Evolutionary conservation across 1,139 yeast species (phyloP).

Genomic region (Blastobotrys buckinghamii): DNA sequence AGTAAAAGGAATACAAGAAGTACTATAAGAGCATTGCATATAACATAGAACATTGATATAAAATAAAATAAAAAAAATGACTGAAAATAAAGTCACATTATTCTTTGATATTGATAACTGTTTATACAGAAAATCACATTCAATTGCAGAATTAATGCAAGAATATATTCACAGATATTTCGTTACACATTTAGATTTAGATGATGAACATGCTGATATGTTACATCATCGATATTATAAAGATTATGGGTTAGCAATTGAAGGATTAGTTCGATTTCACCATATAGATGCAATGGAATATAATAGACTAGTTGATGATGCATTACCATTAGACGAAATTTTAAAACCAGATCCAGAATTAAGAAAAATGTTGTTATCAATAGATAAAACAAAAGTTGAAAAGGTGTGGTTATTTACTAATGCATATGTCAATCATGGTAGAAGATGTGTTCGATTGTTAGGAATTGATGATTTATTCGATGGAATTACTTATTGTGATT

Average conservation of each 20-base stretch:
- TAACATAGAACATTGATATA: too few species aligned
- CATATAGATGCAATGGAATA: constrained; percentile 84
- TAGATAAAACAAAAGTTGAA: constrained; percentile 42
- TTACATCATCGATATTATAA: constrained; percentile 72
- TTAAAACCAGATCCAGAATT: constrained; percentile 47
- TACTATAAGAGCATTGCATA: too few species aligned
- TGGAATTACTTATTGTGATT: constrained; percentile 91
- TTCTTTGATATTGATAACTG: constrained; percentile 93
- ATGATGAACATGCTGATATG: constrained; percentile 68
- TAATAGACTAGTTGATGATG: constrained; percentile 83
- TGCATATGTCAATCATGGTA: constrained; percentile 87
- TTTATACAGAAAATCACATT: constrained; percentile 65
- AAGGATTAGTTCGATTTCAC: constrained; percentile 80
- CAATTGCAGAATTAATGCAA: constrained; percentile 84
- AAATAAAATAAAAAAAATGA: too few species aligned
- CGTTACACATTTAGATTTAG: constrained; percentile 52
- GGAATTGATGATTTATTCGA: constrained; percentile 90
- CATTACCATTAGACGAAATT: constrained; percentile 75
- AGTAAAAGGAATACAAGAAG: too few species aligned
- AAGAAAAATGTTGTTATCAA: constrained; percentile 31
- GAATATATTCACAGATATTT: constrained; percentile 77
- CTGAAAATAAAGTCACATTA: constrained; percentile 42
- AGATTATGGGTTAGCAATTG: constrained; percentile 87
- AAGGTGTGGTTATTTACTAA: constrained; percentile 87
- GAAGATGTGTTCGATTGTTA: constrained; percentile 61